These are phyloP conservation scores for Tylopilus sp. DNA, from an alignment of 768 basidiomycete genomes.

Conservation along the genomic window DNA sequence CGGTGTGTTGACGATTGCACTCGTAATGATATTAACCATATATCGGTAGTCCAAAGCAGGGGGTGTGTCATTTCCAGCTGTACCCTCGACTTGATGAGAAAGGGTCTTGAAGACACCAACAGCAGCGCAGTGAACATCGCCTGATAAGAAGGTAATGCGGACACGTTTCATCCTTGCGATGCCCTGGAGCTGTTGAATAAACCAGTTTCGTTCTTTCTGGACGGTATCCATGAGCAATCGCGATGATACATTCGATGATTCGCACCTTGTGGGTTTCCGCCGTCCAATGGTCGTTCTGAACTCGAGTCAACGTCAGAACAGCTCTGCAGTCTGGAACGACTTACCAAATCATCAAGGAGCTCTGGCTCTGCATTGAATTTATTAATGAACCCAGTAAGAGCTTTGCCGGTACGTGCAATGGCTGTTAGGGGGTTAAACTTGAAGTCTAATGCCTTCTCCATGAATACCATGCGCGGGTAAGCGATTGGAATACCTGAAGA, in stretches of 20 bases:
- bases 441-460: slow-evolving; percentile 73
- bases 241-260: background rate
- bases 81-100: slow-evolving; percentile 33
- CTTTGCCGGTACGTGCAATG: slow-evolving; percentile 65
- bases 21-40: slow-evolving; percentile 87
- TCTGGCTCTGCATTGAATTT: slow-evolving; percentile 93
- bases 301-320: slow-evolving; percentile 47
- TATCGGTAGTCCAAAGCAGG: slow-evolving; percentile 72
- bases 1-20: slow-evolving; percentile 98
- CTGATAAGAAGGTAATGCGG: slow-evolving; percentile 83
- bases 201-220: slow-evolving; percentile 88
- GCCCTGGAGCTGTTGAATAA: slow-evolving; percentile 75
- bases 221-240: slow-evolving; percentile 3
- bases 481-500: slow-evolving; percentile 70
- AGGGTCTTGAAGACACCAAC: slow-evolving; percentile 77
- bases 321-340: slow-evolving; percentile 30
- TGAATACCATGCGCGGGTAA: slow-evolving; percentile 91
- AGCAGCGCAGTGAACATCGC: slow-evolving; percentile 92
- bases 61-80: slow-evolving; percentile 42
- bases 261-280: slow-evolving; percentile 71
- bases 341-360: slow-evolving; percentile 85
- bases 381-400: slow-evolving; percentile 78
- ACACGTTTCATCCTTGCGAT: slow-evolving; percentile 59
- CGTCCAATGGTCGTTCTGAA: slow-evolving; percentile 91
- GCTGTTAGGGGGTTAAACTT: slow-evolving; percentile 83